Base-by-base conservation (phyloP, 495 filamentous ascomycete genomes). In the Copromyces sp. region DNA sequence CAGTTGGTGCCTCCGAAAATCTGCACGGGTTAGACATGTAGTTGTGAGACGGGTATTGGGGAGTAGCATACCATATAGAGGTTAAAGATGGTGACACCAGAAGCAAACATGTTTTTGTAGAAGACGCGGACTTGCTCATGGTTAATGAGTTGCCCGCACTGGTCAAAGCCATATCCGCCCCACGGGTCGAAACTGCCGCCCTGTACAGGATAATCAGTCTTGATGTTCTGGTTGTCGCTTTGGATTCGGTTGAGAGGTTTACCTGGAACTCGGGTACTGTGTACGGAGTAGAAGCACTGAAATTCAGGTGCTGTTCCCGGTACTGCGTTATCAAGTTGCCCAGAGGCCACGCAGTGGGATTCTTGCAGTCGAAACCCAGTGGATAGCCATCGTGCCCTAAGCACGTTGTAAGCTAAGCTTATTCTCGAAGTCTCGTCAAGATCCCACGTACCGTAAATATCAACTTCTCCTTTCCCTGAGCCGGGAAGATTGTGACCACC, bases 1-100 rank as follows among this genome's bases (percentile, higher is more conserved):
- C 92, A 95, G 79, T 95, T 95, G 2, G 91, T 92, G n/a, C 90
- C 91, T 41, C 92, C 91, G 61, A 84, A 91, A 1, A 83, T 88
- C 88, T 90, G 72, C 12, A 72, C 24, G 9, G 38, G 1, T 24
- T 40, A 32, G 45, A 45, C 44, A 73, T 47, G 42, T 40, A 44
- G 37, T 32, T 59, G 41, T 78, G 76, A 78, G 72, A 68, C 69
- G 70, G 8, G n/a, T 14, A 17, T 2, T 71, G 69, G 24, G 37
- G 17, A 32, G 40, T 14, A 9, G 6, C 81, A 70, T 77, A 88
- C 89, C 91, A 93, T 94, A 78, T 93, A 92, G 20, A 83, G 71
- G 69, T 83, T 83, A 41, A 79, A 78, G 65, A 83, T 80, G 37
- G 71, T 78, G 9, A 80, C 77, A 39, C 87, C 89, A 65, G 89